Evolutionary conservation across 352 stramenopile genomes (phyloP).

Genomic region (Phytopythium chamaehyphon): DNA sequence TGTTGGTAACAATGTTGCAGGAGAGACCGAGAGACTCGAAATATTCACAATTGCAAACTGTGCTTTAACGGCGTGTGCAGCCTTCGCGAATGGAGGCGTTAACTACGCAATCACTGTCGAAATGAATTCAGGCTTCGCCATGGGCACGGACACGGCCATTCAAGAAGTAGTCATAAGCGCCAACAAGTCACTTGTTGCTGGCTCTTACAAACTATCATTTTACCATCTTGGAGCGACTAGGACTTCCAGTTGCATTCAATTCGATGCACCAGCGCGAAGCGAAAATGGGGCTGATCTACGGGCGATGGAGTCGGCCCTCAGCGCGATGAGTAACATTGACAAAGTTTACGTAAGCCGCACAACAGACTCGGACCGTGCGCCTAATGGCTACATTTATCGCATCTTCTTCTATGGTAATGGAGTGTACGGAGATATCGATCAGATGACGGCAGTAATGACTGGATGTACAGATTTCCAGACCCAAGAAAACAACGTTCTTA

Average conservation of each 20-base stretch:
- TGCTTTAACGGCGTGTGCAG: conserved; percentile 15
- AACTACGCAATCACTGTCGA: conserved; percentile 20
- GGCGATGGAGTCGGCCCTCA: conserved; percentile 51
- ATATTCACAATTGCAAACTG: neutral
- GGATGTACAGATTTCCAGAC: conserved; percentile 57
- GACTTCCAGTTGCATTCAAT: conserved; percentile 50
- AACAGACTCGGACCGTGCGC: conserved; percentile 19
- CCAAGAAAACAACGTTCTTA: conserved; percentile 58
- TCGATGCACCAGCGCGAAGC: conserved; percentile 43
- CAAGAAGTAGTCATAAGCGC: conserved; percentile 64
- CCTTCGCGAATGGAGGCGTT: conserved; percentile 35
- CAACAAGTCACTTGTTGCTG: conserved; percentile 38
- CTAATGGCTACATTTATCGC: conserved; percentile 61
- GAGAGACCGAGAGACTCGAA: conserved; percentile 34
- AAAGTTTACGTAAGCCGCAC: conserved; percentile 63
- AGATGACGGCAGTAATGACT: conserved; percentile 14
- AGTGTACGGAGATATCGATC: conserved; percentile 29
- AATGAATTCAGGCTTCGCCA: conserved; percentile 43
- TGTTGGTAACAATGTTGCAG: conserved; percentile 62
- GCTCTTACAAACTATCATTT: conserved; percentile 59
- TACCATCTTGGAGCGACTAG: conserved; percentile 26
- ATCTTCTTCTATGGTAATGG: conserved; percentile 81
- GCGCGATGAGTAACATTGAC: conserved; percentile 68
- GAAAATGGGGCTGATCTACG: conserved; percentile 15
- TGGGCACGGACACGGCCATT: conserved; percentile 70